These are phyloP conservation scores for Ceratocystis lukuohia DNA, from an alignment of 2,329 filamentous ascomycete genomes.

Conservation along the genomic window DNA sequence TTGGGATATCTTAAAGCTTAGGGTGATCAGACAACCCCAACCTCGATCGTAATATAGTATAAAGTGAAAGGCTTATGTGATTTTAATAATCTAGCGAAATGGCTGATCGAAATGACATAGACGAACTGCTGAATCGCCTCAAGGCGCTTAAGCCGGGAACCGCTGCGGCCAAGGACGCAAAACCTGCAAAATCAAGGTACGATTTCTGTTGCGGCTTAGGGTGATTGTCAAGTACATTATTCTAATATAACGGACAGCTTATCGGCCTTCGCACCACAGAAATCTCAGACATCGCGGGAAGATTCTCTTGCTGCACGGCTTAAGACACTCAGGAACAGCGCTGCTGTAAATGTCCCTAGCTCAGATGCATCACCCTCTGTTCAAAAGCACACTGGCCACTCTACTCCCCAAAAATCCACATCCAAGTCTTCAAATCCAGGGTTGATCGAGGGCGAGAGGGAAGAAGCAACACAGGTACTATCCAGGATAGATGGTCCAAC, in stretches of 20 bases:
- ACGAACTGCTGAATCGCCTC: slow-evolving; percentile 36
- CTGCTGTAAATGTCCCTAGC: not conserved
- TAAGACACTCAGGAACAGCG: slow-evolving; percentile 32
- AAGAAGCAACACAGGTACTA: not conserved
- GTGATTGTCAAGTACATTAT: not conserved
- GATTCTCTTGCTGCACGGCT: slow-evolving; percentile 40
- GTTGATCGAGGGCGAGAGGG: not conserved
- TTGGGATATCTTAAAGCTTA: not conserved
- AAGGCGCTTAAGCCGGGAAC: slow-evolving; percentile 37
- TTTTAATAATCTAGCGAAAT: not conserved
- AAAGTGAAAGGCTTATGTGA: not conserved
- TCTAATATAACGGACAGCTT: not conserved
- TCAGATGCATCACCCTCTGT: not conserved
- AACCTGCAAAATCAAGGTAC: slow-evolving; percentile 7
- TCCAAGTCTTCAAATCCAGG: not conserved
- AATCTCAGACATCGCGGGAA: slow-evolving; percentile 31
- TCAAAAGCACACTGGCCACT: not conserved
- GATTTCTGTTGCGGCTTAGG: not conserved
- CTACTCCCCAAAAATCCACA: not conserved
- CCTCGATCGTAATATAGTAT: not conserved
- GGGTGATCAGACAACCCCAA: not conserved
- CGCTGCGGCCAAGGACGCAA: slow-evolving; percentile 22
- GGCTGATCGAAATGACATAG: slow-evolving; percentile 7
- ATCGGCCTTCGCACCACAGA: slow-evolving; percentile 21
- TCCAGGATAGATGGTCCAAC: slow-evolving; percentile 20